These are phyloP conservation scores for Seiridium cupressi DNA, from an alignment of 2,329 filamentous ascomycete genomes.

Conservation along the genomic window DNA sequence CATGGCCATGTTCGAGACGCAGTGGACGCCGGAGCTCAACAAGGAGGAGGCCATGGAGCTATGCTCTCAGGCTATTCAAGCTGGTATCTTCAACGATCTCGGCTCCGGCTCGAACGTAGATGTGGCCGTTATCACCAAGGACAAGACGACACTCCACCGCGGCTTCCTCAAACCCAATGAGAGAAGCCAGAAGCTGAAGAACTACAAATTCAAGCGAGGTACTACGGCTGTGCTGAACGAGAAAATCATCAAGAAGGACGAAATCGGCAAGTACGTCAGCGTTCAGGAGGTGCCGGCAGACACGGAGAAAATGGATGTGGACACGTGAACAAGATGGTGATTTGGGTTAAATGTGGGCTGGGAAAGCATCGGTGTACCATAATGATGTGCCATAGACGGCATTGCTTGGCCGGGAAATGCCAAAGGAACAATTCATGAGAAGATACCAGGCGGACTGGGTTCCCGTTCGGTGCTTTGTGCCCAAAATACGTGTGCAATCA, in stretches of 20 bases:
- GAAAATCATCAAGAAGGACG: conserved; percentile 91
- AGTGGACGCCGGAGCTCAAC: conserved; percentile 80
- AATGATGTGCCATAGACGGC: conserved; percentile 13
- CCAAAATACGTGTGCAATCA: no score
- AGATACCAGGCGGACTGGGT: no score
- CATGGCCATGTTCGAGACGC: conserved; percentile 97
- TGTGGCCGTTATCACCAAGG: conserved; percentile 89
- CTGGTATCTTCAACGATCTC: conserved; percentile 98
- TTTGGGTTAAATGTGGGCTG: background rate
- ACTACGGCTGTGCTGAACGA: conserved; percentile 97
- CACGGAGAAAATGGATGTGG: conserved; percentile 68
- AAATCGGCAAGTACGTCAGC: conserved; percentile 90
- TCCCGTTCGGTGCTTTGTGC: no score
- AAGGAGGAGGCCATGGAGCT: conserved; percentile 69
- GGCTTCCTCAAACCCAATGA: conserved; percentile 94
- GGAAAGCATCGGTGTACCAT: conserved; percentile 6
- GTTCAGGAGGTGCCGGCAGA: conserved; percentile 80
- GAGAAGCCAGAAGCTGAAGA: conserved; percentile 85
- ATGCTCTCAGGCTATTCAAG: conserved; percentile 75
- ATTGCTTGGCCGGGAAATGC: conserved; percentile 1
- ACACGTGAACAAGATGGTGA: conserved; percentile 42
- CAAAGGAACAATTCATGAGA: background rate
- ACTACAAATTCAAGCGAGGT: conserved; percentile 85
- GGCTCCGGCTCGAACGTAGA: conserved; percentile 97
- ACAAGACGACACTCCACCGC: conserved; percentile 90